A percentile compares a stretch with the other conserved stretches of the same genome.
Evolutionary conservation across 106 monocot species (phyloP).

Genomic region (Apostasia shenzhenica): DNA sequence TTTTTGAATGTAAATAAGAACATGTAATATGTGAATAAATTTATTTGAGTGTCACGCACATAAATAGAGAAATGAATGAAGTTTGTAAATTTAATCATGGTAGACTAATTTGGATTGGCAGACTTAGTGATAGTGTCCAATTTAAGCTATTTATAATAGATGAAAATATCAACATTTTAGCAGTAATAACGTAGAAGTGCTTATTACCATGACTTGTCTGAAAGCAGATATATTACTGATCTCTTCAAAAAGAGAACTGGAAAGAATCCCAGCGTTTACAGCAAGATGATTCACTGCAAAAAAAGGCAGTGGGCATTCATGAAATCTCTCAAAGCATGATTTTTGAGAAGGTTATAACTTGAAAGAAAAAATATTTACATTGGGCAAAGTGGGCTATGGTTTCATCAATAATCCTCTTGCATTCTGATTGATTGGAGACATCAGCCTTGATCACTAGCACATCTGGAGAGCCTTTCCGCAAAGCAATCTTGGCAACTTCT

Average conservation of each 20-base stretch:
- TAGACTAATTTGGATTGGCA: no score
- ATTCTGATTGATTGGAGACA: constrained; percentile 28
- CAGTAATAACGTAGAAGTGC: no score
- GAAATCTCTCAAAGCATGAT: background rate
- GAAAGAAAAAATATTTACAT: constrained; percentile 15
- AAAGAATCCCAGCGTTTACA: constrained; percentile 51
- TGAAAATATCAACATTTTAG: no score
- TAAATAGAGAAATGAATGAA: no score
- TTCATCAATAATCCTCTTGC: constrained; percentile 40
- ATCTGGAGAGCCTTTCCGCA: constrained; percentile 33
- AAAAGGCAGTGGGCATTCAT: background rate
- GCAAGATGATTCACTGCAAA: constrained; percentile 58
- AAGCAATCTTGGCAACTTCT: constrained; percentile 31
- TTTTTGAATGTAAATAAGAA: no score
- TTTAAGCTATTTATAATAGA: no score
- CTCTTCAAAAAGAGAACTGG: constrained; percentile 56
- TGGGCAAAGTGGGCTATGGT: constrained; percentile 40
- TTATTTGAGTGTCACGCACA: no score
- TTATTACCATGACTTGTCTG: constrained; percentile 42
- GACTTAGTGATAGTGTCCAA: no score
- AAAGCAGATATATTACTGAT: constrained; percentile 65
- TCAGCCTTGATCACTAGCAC: constrained; percentile 45
- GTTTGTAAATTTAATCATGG: no score
- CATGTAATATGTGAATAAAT: no score
- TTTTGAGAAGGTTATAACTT: no score